Evolutionary conservation across 2,329 filamentous ascomycete species (phyloP), one percentile per base, ranked within the genome.

Genomic region (Colletotrichum noveboracense): DNA sequence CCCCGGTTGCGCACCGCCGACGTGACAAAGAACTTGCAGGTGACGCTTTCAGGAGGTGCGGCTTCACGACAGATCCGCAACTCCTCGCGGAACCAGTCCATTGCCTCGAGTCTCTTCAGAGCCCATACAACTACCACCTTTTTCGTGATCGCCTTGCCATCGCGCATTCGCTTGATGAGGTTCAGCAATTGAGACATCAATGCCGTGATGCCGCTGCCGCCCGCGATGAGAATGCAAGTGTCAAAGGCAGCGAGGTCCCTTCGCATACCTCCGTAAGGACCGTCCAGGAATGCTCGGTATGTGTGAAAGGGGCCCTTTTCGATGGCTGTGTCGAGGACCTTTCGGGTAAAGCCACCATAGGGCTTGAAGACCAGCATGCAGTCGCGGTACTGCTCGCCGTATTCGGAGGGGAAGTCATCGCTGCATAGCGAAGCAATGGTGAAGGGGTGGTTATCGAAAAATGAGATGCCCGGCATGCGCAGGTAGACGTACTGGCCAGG

Each of bases 1-100:
- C 79, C 79, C 24, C 81, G 84, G 68, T 86, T 84, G 69, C 93
- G 88, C 79, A 94, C 93, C 9, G 95, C 91, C 1, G 94, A 92
- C 0, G 96, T 98, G 78, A 98, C 94, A 85, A 95, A 98, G 88
- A 98, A 98, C 83, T 98, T 96, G 87, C 96, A 98, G 28, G 94
- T 95, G 10, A 98, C 94, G 34, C 94, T 94, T 81, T 97, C 95
- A 1, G 95, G 94, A 2, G 96, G 96, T 12, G 96, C 96, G 66
- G 93, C 94, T 84, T 98, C 95, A 80, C 95, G 92, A 85, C 96
- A 98, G 80, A 98, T 98, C 64, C 96, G 92, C 74, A 98, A 89
- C 84, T 98, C 96, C 85, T 98, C 96, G 78, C 95, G 94, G 89
- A 98, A 98, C 96, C 96, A 98, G 82, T 98, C 95, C 93, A 98